Evolutionary conservation across 805 yeast genomes (phyloP), one percentile per base, ranked within the genome.

Genomic region (Dipodascus albidus): DNA sequence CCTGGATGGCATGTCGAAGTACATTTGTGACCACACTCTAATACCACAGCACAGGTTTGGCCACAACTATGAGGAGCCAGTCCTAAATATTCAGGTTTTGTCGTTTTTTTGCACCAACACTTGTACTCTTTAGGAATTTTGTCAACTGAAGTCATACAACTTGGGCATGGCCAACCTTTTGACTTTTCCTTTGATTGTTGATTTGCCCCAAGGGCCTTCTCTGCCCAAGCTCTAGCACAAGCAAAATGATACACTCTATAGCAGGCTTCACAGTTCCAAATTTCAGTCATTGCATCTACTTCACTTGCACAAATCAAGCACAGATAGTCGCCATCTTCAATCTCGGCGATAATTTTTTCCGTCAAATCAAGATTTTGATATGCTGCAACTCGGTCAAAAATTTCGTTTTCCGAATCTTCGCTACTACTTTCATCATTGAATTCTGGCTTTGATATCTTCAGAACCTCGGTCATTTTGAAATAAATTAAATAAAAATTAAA

Each of bases 291-390:
- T 2, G 78, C 73, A 51, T 82, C 87, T 55, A 91, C 76, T 58
- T 87, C 91, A 38, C 85, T 82, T 0, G 96, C 86, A 68, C 99
- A 91, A 11, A 91, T 87, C 65, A 91, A 73, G 68, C 99, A 91
- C 1, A 80, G 76, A 63, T 91, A 90, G 1, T 76, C 74, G n/a
- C 87, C 90, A 11, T 78, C 75, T 48, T 73, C 74, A 49, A 85
- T 78, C 59, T 86, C 93, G 27, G 69, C 70, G 48, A 74, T 61
- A 48, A 83, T 80, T 15, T 62, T 58, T 24, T 61, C 64, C 27
- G 65, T 72, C 27, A 61, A 64, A 52, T 62, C 68, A 54, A 55
- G 55, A 17, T 57, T 58, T 3, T 59, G 20, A 14, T 38, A 38
- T 17, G 17, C 20, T 14, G 44, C 20, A 6, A 38, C 44, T 38